These are phyloP conservation scores for Diaporthe capsici DNA, from an alignment of 2,329 filamentous ascomycete species.

Conservation along the genomic window DNA sequence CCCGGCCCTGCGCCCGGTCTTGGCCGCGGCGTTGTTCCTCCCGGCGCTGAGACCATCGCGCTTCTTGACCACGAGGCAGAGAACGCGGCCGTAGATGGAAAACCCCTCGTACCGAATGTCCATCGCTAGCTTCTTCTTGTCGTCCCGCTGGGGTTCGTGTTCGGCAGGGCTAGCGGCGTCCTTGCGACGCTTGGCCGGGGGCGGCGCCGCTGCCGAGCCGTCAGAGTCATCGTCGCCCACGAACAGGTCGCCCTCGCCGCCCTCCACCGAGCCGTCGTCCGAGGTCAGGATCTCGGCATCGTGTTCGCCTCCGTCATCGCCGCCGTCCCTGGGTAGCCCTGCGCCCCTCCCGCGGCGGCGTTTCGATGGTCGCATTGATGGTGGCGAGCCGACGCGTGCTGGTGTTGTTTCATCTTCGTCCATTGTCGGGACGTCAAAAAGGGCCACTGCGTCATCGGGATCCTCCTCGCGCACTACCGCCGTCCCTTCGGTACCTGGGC, in stretches of 20 bases:
- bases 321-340: constrained; percentile 46
- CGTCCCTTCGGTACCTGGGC: constrained; percentile 51
- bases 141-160: constrained; percentile 62
- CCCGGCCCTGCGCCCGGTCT: constrained; percentile 45
- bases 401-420: constrained; percentile 49
- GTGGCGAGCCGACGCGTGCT: constrained; percentile 46
- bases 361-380: constrained; percentile 47
- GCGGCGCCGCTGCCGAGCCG: constrained; percentile 56
- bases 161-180: constrained; percentile 50
- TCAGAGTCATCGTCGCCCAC: constrained; percentile 48
- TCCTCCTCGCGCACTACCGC: constrained; percentile 67
- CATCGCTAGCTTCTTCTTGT: constrained; percentile 93
- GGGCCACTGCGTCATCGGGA: constrained; percentile 68
- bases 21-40: constrained; percentile 5
- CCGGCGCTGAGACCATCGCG: constrained; percentile 58
- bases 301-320: constrained; percentile 53
- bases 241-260: constrained; percentile 42
- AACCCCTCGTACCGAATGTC: constrained; percentile 95
- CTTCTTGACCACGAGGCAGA: constrained; percentile 90
- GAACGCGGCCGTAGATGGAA: constrained; percentile 91
- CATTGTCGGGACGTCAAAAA: constrained; percentile 69
- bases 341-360: constrained; percentile 49
- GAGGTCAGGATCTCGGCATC: constrained; percentile 45
- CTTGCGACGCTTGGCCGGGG: constrained; percentile 62
- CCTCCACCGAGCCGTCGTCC: constrained; percentile 39